These are phyloP conservation scores for Centrapalus pauciflorus DNA, from an alignment of 129 eudicot genomes.

Conservation along the genomic window DNA sequence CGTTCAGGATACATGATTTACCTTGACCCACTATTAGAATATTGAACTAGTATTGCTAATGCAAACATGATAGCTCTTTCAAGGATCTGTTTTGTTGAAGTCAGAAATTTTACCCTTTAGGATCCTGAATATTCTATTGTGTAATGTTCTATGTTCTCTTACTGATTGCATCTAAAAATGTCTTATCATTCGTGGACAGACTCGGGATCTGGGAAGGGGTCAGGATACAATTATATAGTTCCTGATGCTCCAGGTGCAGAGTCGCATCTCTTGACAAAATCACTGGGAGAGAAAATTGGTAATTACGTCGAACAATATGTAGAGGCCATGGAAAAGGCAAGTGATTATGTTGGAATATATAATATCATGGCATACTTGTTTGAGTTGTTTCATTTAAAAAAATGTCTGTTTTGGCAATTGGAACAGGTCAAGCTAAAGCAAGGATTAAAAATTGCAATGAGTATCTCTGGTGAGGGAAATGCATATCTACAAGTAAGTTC, in stretches of 20 bases:
- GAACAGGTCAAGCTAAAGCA: slow-evolving; percentile 82
- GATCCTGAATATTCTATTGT: background rate
- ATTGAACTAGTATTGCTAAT: background rate
- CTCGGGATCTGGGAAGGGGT: slow-evolving; percentile 42
- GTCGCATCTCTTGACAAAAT: slow-evolving; percentile 55
- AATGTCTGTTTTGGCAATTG: slow-evolving; percentile 12
- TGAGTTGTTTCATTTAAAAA: slow-evolving; percentile 1
- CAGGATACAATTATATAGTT: slow-evolving; percentile 74
- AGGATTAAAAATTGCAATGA: slow-evolving; percentile 82
- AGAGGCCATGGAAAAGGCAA: slow-evolving; percentile 93
- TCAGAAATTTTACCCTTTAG: background rate
- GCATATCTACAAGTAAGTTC: slow-evolving; percentile 77
- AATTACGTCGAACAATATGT: slow-evolving; percentile 66
- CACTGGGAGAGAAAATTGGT: slow-evolving; percentile 70
- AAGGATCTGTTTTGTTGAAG: background rate
- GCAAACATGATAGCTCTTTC: background rate
- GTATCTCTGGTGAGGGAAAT: slow-evolving; percentile 82
- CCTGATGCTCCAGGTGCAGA: slow-evolving; percentile 81
- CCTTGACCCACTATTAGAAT: background rate
- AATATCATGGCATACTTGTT: background rate
- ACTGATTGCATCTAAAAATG: slow-evolving; percentile 8
- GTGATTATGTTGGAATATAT: slow-evolving; percentile 7
- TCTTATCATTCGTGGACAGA: slow-evolving; percentile 25
- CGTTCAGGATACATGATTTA: background rate
- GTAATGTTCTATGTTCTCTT: background rate